Evolutionary conservation across 2,329 filamentous ascomycete genomes (phyloP).

Genomic region (Cladosporium sp.): DNA sequence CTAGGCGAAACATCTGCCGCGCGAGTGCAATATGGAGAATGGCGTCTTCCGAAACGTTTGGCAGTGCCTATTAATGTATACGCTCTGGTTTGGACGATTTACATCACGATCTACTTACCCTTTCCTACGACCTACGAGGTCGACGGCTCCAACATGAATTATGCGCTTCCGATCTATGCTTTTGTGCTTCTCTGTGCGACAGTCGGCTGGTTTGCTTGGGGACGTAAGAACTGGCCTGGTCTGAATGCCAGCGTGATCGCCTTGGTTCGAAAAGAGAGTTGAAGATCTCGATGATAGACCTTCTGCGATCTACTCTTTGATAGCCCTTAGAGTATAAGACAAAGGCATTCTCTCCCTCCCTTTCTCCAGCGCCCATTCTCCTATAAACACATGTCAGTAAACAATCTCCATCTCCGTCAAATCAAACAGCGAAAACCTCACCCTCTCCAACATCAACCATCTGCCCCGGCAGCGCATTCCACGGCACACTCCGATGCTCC

Average conservation of each 20-base stretch:
- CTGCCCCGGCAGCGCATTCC: slow-evolving; percentile 26
- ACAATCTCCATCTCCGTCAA: not conserved
- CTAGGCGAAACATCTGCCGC: slow-evolving; percentile 5
- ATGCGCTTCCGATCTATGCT: slow-evolving; percentile 39
- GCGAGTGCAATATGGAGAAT: slow-evolving; percentile 21
- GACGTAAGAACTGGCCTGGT: slow-evolving; percentile 15
- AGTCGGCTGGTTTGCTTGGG: slow-evolving; percentile 17
- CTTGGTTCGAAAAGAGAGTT: slow-evolving; percentile 15
- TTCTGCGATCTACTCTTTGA: not conserved
- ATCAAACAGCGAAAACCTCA: not conserved
- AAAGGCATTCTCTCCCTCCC: slow-evolving; percentile 22
- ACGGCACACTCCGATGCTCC: slow-evolving; percentile 29
- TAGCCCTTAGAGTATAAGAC: slow-evolving; percentile 23
- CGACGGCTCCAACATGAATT: slow-evolving; percentile 51
- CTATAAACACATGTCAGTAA: slow-evolving; percentile 9
- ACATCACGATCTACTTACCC: slow-evolving; percentile 23
- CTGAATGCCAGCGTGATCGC: slow-evolving; percentile 11
- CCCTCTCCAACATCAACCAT: slow-evolving; percentile 24
- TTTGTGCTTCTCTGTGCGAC: slow-evolving; percentile 13
- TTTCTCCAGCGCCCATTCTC: slow-evolving; percentile 21
- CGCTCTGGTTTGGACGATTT: slow-evolving; percentile 23
- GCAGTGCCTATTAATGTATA: slow-evolving; percentile 22
- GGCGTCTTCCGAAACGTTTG: slow-evolving; percentile 18
- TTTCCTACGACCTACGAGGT: slow-evolving; percentile 50
- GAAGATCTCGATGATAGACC: not conserved